These are phyloP conservation scores for Krasilnikovozyma curviuscula DNA, from an alignment of 768 basidiomycete genomes.

Conservation along the genomic window DNA sequence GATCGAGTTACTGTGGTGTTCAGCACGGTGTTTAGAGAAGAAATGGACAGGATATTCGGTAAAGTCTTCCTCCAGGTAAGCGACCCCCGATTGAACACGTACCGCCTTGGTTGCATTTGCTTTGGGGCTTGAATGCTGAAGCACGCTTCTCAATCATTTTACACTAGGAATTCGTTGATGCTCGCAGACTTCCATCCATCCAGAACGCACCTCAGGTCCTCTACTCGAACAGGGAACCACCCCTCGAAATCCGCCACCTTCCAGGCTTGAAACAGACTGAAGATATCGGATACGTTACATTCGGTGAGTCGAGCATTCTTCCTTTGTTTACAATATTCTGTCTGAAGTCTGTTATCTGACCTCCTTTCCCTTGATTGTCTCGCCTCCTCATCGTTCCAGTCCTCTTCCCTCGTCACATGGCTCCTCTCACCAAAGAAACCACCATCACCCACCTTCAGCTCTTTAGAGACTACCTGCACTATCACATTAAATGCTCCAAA, in stretches of 20 bases:
- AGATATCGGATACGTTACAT: slow-evolving; percentile 89
- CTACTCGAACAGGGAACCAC: slow-evolving; percentile 84
- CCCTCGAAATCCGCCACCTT: slow-evolving; percentile 81
- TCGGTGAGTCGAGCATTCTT: slow-evolving; percentile 30
- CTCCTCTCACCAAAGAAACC: slow-evolving; percentile 41
- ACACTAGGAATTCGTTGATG: slow-evolving; percentile 88
- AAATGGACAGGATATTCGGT: slow-evolving; percentile 90
- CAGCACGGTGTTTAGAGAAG: slow-evolving; percentile 88
- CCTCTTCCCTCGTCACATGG: slow-evolving; percentile 88
- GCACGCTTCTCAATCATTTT: background rate
- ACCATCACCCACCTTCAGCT: slow-evolving; percentile 90
- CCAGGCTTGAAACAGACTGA: slow-evolving; percentile 62
- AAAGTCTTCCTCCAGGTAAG: slow-evolving; percentile 90
- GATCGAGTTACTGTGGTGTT: slow-evolving; percentile 98
- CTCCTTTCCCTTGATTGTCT: background rate
- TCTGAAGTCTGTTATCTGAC: background rate
- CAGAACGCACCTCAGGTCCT: slow-evolving; percentile 95
- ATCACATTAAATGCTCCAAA: slow-evolving; percentile 96
- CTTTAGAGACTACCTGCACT: slow-evolving; percentile 97
- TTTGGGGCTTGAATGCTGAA: background rate
- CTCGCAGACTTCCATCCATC: slow-evolving; percentile 73
- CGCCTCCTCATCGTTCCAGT: slow-evolving; percentile 30
- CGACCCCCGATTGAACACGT: too few species aligned
- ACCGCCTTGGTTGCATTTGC: background rate
- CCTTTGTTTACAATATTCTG: background rate